Base-by-base conservation (phyloP, 208 protist genomes). In the Wallacemonas collosoma region DNA sequence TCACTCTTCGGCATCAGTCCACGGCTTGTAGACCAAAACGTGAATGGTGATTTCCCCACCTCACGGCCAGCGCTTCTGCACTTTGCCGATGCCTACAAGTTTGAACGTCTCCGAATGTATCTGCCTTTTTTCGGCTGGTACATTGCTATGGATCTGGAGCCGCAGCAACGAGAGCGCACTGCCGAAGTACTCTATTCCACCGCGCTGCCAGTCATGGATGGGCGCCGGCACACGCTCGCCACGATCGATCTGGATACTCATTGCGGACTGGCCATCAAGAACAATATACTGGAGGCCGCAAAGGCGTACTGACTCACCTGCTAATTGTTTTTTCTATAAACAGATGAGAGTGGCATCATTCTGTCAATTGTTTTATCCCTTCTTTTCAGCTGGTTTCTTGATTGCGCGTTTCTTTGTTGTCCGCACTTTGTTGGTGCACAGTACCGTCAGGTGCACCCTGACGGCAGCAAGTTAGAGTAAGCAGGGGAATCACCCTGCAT, bases 91-190 rank as follows among this genome's bases (percentile, higher is more conserved):
- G 7, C n/a, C 4, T 38, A 65, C 38, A 65, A 65, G 60, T 6
- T 26, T 1, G 60, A n/a, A 12, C 60, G 60, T 41, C 2, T 65
- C 14, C n/a, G 15, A 4, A 65, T 65, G 60, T 65, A 53, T 35
- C 60, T 65, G 4, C 60, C 60, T 6, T 65, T 65, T 45, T 51
- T 65, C 7, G 60, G 60, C 38, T 65, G 60, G 60, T 39, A 44
- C 38, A 65, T 65, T 26, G 60, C 60, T 1, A 65, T 65, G 60
- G 15, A 17, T 6, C 60, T 65, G 38, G 60, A 65, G 40, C 41
- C 38, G 6, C 12, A 36, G 41, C 40, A 45, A 6, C 7, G 60
- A 45, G 26, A 65, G 4, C 60, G 60, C 14, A 65, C 60, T 11
- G 3, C 50, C 15, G 41, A 51, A 8, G 6, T 26, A 3, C 11